These are phyloP conservation scores for Xylaria acuta DNA, from an alignment of 495 filamentous ascomycete genomes.

Conservation along the genomic window DNA sequence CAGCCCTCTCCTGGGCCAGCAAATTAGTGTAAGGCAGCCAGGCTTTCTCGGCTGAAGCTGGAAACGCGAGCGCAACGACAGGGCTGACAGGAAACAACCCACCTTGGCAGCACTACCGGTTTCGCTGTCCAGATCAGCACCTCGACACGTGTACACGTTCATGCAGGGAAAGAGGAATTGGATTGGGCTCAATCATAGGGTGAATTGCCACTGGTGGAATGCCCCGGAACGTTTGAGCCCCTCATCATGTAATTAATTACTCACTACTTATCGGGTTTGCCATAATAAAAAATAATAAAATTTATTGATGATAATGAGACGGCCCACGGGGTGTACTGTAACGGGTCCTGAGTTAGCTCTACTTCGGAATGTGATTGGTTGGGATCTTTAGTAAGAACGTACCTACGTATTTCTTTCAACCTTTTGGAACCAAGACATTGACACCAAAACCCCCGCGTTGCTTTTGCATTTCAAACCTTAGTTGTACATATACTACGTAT, in stretches of 20 bases:
- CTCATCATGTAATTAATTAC: not conserved
- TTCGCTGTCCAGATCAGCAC: slow-evolving; percentile 13
- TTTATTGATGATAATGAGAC: not conserved
- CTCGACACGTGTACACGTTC: slow-evolving; percentile 23
- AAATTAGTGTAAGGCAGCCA: not conserved
- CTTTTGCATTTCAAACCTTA: not conserved
- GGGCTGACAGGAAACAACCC: slow-evolving; percentile 3
- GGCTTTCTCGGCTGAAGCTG: not conserved
- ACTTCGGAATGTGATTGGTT: slow-evolving; percentile 1
- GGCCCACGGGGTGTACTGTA: not conserved
- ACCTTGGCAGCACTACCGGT: slow-evolving; percentile 10
- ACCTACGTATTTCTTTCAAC: not conserved
- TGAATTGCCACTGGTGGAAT: not conserved
- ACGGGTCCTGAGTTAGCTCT: not conserved
- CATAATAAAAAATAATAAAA: not conserved
- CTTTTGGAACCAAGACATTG: not conserved
- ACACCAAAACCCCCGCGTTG: not conserved
- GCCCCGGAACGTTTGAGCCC: not conserved
- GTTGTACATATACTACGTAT: not conserved
- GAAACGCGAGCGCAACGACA: slow-evolving; percentile 1
- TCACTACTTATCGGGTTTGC: not conserved
- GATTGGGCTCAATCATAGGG: not conserved
- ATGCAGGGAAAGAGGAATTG: slow-evolving; percentile 1
- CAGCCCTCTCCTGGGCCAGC: not conserved
- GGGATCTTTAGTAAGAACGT: not conserved